phyloP scores from a whole-genome alignment of 2,329 filamentous ascomycete species.

The Elsinoe arachidis region DNA sequence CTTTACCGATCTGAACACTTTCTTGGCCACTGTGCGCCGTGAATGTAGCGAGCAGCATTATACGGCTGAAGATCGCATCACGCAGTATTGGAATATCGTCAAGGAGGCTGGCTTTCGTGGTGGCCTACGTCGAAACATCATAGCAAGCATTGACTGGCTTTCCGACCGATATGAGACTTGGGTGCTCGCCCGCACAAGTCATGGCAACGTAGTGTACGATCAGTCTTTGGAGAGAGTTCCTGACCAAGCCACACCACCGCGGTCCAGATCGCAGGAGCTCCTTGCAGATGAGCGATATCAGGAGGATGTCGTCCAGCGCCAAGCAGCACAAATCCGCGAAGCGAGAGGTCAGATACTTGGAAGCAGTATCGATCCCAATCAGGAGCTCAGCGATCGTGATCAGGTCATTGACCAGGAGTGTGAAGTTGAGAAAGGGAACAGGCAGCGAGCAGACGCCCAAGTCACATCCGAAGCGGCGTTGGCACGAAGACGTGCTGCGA shows the following conservation, averaged over 20 bases:
- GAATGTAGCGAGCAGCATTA: background rate
- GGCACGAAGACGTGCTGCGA: no score
- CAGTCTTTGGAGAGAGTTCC: background rate
- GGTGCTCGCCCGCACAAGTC: background rate
- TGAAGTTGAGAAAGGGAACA: background rate
- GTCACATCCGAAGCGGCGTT: background rate
- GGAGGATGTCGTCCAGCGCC: background rate
- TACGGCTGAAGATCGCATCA: slow-evolving; percentile 9
- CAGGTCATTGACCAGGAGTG: background rate
- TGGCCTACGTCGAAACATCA: background rate
- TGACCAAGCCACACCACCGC: background rate
- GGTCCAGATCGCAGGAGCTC: background rate
- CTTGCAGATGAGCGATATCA: background rate
- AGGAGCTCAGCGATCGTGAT: background rate
- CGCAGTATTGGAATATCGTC: slow-evolving; percentile 9
- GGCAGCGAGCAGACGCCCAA: background rate
- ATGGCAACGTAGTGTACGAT: background rate
- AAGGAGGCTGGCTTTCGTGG: background rate
- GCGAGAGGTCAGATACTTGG: background rate
- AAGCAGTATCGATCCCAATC: background rate
- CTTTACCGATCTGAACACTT: background rate
- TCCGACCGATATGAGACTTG: background rate
- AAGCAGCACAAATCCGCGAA: background rate
- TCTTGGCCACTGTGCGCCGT: background rate
- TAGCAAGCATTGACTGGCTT: slow-evolving; percentile 2